Base-by-base conservation (phyloP, 306 rosid species). In the Mimosa pudica region DNA sequence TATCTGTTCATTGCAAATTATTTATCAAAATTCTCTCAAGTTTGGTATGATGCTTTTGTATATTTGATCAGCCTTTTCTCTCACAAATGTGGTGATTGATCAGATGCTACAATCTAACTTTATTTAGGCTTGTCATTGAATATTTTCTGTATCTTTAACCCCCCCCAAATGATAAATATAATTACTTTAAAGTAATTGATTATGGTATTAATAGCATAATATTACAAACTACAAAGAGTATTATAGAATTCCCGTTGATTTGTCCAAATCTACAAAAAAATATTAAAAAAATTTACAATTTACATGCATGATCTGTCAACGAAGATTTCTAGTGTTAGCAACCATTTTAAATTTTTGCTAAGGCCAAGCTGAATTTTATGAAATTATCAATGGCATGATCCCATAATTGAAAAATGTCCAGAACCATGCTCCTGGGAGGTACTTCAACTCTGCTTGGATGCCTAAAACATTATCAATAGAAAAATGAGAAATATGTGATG, bases 391-490 rank as follows among this genome's bases (percentile, higher is more conserved):
- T 71, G 80, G 77, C 77, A 77, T 52, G 77, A 64, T 66, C 52
- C 54, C 61, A 60, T 77, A 58, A 18, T 57, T 0, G 30, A 57
- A 79, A 85, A 74, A 74, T 42, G 60, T 18, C 30, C 30, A 24
- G 73, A 36, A 82, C 60, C 81, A 44, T 71, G 63, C 46, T 81
- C 61, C 42, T 13, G 52, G 14, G 8, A 33, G 83, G 81, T 88
- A 89, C 45, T 16, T 14, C 91, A 5, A 16, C 8, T 46, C 80
- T 90, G 85, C 85, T 89, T 91, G 68, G 97, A 35, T 0, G 5
- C 96, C 97, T 95, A 93, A 82, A 57, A 18, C 63, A 85, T 61
- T 1, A 86, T 8, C 6, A 20, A 46, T 54, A 48, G 52, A 1
- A 2, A 48, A 48, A 48, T 48, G 52, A 13, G 11, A 48, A 48